Base-by-base conservation (phyloP, 768 basidiomycete species). In the Cubamyces lactineus region DNA sequence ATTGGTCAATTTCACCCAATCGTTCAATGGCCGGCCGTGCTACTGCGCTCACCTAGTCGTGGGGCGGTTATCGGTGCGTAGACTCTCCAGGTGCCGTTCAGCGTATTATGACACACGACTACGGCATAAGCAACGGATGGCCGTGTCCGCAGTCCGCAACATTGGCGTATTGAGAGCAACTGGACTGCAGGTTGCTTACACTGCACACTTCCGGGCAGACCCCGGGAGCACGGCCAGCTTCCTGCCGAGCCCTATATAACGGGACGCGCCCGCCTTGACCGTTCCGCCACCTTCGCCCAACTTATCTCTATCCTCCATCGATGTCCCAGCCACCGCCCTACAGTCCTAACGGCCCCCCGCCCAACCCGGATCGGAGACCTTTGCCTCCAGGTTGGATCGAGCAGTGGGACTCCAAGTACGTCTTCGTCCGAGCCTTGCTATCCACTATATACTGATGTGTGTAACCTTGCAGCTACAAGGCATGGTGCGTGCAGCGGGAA, bases 371-470 rank as follows among this genome's bases (percentile, higher is more conserved):
- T 70, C 71, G 74, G 13, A 82, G 89, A 55, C 75, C 78, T 4
- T 79, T 91, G 0, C 89, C 89, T 11, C 75, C 75, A 1, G 90
- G 90, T 41, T 92, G 89, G 89, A 76, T 84, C 17, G 74, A 81
- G 17, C 87, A 89, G 67, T 92, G 78, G 67, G 89, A 92, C 66
- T 49, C 70, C 56, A 86, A 85, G 91, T 91, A 69, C 50, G 86
- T 80, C 61, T 41, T 68, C 66, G 69, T 43, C 65, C 69, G 74
- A 6, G 65, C 34, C 19, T 7, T 19, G 56, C 53, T 61, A 69
- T 71, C 57, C 53, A 62, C 50, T 67, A 43, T 54, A 57, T 41
- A 50, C 56, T 57, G 30, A 43, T 51, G 12, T 5, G 13, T 34
- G 8, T 68, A 72, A 62, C 28, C 28, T 21, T 15, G 56, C 69